These are phyloP conservation scores for Trichophyton equinum DNA, from an alignment of 2,329 filamentous ascomycete species.

Conservation along the genomic window DNA sequence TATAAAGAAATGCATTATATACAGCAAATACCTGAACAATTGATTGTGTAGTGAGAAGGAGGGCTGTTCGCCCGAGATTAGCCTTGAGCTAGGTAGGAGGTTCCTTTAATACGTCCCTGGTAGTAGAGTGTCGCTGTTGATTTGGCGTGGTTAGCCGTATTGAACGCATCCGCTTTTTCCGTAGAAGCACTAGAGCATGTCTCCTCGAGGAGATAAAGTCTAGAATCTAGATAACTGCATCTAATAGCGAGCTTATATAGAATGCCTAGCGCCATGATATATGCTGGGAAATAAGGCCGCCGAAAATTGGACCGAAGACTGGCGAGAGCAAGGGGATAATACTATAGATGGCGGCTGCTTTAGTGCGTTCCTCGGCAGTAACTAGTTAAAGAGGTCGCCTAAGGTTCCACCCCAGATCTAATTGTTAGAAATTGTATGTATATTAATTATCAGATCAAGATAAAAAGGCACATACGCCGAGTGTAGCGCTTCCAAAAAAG, in stretches of 20 bases:
- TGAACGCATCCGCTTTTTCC: constrained; percentile 23
- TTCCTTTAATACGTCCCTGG: neutral
- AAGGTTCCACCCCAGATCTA: neutral
- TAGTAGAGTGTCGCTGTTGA: neutral
- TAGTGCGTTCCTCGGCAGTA: constrained; percentile 13
- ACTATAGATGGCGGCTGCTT: constrained; percentile 50
- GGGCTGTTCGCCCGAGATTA: neutral
- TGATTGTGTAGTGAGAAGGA: constrained; percentile 44
- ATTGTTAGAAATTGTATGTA: neutral
- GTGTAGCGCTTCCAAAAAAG: constrained; percentile 45
- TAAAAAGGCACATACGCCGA: constrained; percentile 30
- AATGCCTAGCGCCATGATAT: constrained; percentile 64
- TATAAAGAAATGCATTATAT: constrained; percentile 49
- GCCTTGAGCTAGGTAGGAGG: neutral
- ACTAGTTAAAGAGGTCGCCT: neutral
- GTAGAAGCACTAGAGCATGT: constrained; percentile 33
- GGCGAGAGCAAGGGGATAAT: constrained; percentile 54
- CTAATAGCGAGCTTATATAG: constrained; percentile 39
- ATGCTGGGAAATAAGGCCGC: constrained; percentile 51
- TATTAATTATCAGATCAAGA: neutral
- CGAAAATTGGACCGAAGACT: constrained; percentile 48
- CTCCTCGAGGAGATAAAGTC: constrained; percentile 32
- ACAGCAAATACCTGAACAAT: constrained; percentile 46
- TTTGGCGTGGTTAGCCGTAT: neutral
- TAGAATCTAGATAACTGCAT: constrained; percentile 17